Evolutionary conservation across 805 yeast species (phyloP), one percentile per base, ranked within the genome.

Genomic region (Barnettozyma salicaria): DNA sequence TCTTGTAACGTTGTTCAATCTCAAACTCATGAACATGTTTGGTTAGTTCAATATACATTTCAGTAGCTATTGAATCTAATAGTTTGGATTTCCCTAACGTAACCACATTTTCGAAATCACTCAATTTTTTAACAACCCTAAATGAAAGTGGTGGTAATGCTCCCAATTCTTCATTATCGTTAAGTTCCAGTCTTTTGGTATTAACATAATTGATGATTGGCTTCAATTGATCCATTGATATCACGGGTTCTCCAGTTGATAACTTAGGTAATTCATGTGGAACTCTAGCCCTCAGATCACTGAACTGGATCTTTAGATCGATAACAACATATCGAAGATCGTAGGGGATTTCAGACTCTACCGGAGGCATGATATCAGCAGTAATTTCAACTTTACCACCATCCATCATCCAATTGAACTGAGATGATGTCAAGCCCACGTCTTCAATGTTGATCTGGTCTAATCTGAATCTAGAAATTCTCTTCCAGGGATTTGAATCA

Each of bases 321-420:
- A 83, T 67, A 20, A 83, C 75, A 24, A 81, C 75, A 52, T 84
- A 84, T 49, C 70, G 70, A 6, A 55, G 43, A 11, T 40, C 43
- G 27, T 42, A 38, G 23, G 43, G 28, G 4, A 21, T 18, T 1
- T 47, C 52, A 12, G 49, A 48, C 2, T 54, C 67, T 21, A 61
- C 65, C 1, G 94, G 92, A 21, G 83, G 64, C 72, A 79, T 76
- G 16, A 84, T 73, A 59, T 84, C 92, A 4, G 86, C 83, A 13
- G 71, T 63, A 5, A 84, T 60, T 40, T 82, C 88, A 5, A 79
- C 76, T 46, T 76, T 76, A 4, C 92, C 90, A 6, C 92, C 90
- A 32, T 75, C 76, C 19, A 71, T 69, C 10, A 84, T 58, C 94
- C 92, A 84, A 50, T 78, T 79, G 51, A 82, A 76, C 44, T 54